Evolutionary conservation across 768 basidiomycete species (phyloP).

Genomic region (Tulasnella sp.): DNA sequence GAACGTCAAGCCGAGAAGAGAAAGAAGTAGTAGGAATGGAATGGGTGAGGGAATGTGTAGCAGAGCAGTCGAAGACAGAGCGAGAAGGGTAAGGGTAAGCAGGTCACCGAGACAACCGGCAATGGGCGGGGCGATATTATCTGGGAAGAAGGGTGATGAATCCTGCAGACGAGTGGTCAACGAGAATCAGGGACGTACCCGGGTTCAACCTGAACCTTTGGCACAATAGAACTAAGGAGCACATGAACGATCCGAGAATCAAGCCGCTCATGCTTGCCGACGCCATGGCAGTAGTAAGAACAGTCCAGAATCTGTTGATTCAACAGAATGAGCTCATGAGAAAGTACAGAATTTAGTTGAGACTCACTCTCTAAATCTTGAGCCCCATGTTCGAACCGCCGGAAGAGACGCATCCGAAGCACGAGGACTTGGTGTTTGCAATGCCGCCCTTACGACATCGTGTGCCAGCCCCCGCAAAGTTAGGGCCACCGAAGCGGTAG

Average conservation of each 20-base stretch:
- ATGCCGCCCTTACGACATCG: not conserved
- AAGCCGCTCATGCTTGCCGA: conserved; percentile 67
- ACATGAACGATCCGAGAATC: conserved; percentile 89
- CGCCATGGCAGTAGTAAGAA: conserved; percentile 67
- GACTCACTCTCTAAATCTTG: conserved; percentile 12
- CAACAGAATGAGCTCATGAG: not conserved
- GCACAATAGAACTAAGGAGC: conserved; percentile 65
- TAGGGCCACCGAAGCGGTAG: not conserved
- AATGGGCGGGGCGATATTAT: conserved; percentile 92
- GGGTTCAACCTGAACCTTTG: conserved; percentile 70
- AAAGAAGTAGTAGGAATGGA: conserved; percentile 23
- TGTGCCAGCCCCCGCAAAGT: not conserved
- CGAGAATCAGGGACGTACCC: conserved; percentile 34
- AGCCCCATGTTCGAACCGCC: not conserved
- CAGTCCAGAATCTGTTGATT: conserved; percentile 52
- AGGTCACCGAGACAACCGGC: conserved; percentile 90
- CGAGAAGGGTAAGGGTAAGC: conserved; percentile 75
- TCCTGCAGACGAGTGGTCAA: not conserved
- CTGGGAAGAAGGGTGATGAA: conserved; percentile 29
- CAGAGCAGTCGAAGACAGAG: conserved; percentile 33
- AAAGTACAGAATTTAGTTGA: not conserved
- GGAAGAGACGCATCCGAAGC: not conserved
- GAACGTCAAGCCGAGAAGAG: conserved; percentile 26
- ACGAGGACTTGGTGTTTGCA: not conserved
- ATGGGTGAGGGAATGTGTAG: conserved; percentile 21